Evolutionary conservation across 495 filamentous ascomycete species (phyloP).

Genomic region (Polyplosphaeria fusca): DNA sequence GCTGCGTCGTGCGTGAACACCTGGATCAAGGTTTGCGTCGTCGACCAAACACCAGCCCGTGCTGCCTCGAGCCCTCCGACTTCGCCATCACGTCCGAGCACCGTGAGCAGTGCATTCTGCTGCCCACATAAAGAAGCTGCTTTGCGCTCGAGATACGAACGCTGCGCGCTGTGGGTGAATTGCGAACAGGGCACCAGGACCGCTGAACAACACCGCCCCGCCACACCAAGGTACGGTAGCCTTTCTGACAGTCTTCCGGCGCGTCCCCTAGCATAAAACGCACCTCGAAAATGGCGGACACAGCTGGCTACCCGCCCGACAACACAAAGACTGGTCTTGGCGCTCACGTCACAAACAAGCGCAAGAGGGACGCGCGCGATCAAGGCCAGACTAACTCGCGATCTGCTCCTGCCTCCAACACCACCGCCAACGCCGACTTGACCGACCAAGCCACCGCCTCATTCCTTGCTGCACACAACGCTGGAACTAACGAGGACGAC

Average conservation of each 20-base stretch:
- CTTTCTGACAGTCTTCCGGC: conserved; percentile 12
- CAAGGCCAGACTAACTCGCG: conserved; percentile 24
- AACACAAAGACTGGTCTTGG: conserved; percentile 24
- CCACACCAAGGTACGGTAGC: conserved; percentile 27
- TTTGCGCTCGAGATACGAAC: conserved; percentile 2
- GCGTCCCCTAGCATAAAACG: conserved; percentile 5
- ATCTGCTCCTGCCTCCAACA: conserved; percentile 29
- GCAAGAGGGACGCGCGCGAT: conserved; percentile 42
- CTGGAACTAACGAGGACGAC: conserved; percentile 34
- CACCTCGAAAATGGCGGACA: conserved; percentile 29
- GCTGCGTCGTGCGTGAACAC: conserved; percentile 26
- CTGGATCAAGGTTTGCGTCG: conserved; percentile 28
- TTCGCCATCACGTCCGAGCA: conserved; percentile 3
- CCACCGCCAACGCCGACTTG: conserved; percentile 18
- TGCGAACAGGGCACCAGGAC: background rate
- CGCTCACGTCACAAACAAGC: conserved; percentile 35
- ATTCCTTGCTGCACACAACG: conserved; percentile 32
- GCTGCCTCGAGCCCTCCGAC: background rate
- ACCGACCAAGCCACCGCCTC: conserved; percentile 30
- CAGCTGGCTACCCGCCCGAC: conserved; percentile 33
- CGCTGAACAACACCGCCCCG: conserved; percentile 23
- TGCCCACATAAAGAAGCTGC: conserved; percentile 19
- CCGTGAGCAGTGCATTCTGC: background rate
- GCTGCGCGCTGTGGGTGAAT: conserved; percentile 4
- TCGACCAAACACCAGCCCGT: conserved; percentile 9